Conservation (phyloP, 768 basidiomycete genomes). For the Gloeopeniophorella convolvens region DNA sequence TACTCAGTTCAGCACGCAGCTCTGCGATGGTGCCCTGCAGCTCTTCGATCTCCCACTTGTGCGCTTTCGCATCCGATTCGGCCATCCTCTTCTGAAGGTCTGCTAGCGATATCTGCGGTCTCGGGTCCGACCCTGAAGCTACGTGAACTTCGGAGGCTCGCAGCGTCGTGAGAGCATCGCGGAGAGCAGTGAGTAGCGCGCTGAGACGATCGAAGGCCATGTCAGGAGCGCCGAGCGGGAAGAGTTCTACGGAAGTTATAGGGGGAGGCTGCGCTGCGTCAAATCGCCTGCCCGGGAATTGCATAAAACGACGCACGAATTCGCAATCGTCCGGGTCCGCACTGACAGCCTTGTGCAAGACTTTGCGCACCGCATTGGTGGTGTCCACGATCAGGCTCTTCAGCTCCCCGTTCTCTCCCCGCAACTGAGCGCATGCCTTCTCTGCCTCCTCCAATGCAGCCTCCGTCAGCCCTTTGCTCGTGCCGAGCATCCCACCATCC, state of each 20-base stretch:
- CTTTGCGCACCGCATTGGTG: slow-evolving; percentile 58
- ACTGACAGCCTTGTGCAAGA: slow-evolving; percentile 40
- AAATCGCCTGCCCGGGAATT: slow-evolving; percentile 2
- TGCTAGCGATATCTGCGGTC: slow-evolving; percentile 8
- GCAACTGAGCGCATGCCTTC: slow-evolving; percentile 50
- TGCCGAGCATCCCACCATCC: slow-evolving; percentile 37
- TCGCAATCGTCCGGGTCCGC: slow-evolving; percentile 38
- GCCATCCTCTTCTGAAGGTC: slow-evolving; percentile 15
- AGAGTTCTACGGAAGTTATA: slow-evolving; percentile 22
- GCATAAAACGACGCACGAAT: slow-evolving; percentile 36
- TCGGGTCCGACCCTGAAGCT: neutral
- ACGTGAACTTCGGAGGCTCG: neutral
- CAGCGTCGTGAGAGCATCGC: slow-evolving; percentile 20
- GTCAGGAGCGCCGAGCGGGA: slow-evolving; percentile 25
- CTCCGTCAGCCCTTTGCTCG: slow-evolving; percentile 53
- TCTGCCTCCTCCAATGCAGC: slow-evolving; percentile 70
- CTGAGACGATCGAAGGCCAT: slow-evolving; percentile 25
- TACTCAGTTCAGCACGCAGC: slow-evolving; percentile 56
- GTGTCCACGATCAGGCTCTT: slow-evolving; percentile 52
- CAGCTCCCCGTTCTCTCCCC: slow-evolving; percentile 58
- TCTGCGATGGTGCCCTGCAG: slow-evolving; percentile 44
- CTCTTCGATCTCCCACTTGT: slow-evolving; percentile 41
- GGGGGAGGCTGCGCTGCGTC: slow-evolving; percentile 22
- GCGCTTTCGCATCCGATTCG: slow-evolving; percentile 20
- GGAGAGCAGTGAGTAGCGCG: slow-evolving; percentile 24